These are phyloP conservation scores for Salix suchowensis DNA, from an alignment of 345 rosid genomes.

Conservation along the genomic window DNA sequence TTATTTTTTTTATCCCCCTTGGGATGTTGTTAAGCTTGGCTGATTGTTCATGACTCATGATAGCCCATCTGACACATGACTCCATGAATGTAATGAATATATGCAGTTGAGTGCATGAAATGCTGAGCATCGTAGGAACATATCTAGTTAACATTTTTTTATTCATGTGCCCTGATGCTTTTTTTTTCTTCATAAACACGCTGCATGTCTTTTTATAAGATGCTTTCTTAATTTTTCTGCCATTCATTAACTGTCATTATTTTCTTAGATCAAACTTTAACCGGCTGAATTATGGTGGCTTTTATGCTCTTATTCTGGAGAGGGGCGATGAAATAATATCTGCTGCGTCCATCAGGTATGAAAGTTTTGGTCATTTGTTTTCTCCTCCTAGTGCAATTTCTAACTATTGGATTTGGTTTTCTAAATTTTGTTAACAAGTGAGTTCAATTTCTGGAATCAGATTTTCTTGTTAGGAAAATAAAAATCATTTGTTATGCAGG, in stretches of 20 bases:
- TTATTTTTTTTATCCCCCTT: not conserved
- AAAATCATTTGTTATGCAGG: not conserved
- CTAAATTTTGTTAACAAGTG: not conserved
- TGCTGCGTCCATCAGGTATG: conserved; percentile 76
- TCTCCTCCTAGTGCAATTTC: not conserved
- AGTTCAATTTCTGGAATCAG: not conserved
- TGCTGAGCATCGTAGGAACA: not conserved
- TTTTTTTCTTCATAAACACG: not conserved
- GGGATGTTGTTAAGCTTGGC: not conserved
- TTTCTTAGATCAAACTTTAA: conserved; percentile 68
- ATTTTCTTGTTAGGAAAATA: not conserved
- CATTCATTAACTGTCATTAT: conserved; percentile 1
- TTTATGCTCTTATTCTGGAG: conserved; percentile 73
- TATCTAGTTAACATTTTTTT: not conserved
- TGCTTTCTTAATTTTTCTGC: not conserved
- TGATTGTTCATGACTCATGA: not conserved
- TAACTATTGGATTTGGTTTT: not conserved
- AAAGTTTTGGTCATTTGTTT: conserved; percentile 2
- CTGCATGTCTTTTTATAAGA: not conserved
- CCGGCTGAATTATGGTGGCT: conserved; percentile 68
- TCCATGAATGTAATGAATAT: not conserved
- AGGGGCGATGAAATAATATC: conserved; percentile 88
- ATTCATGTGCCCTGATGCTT: not conserved
- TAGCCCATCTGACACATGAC: not conserved
- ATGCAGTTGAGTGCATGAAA: not conserved